Percentiles rank a stretch among this genome's conserved stretches.
Conservation (phyloP, 495 filamentous ascomycete species). For the Pseudevernia furfuracea region DNA sequence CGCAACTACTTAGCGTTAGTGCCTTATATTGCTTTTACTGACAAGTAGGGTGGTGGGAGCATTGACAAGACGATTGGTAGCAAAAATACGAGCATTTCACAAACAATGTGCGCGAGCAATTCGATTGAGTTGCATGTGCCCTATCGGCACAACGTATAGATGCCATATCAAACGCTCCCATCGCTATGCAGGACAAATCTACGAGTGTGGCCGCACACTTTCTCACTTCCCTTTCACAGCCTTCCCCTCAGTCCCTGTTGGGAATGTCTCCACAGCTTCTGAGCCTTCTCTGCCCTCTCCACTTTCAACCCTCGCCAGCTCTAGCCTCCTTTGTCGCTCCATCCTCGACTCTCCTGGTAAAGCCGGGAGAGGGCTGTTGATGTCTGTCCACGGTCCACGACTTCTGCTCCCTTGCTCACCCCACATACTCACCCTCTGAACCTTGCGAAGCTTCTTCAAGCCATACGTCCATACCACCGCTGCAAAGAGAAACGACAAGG, state of each 20-base stretch:
- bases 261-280: neutral
- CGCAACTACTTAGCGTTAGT: too few species aligned
- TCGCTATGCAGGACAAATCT: neutral
- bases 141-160: neutral
- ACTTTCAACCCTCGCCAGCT: neutral
- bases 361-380: slow-evolving; percentile 12
- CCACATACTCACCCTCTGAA: slow-evolving; percentile 90
- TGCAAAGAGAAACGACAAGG: slow-evolving; percentile 62
- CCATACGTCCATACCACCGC: slow-evolving; percentile 72
- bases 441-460: slow-evolving; percentile 68
- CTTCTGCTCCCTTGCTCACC: slow-evolving; percentile 32
- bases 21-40: too few species aligned
- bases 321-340: slow-evolving; percentile 30
- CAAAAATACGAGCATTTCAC: neutral
- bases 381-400: slow-evolving; percentile 26
- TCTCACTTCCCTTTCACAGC: neutral
- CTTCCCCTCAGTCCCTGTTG: neutral
- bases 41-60: too few species aligned
- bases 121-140: neutral
- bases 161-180: neutral
- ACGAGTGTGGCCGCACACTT: neutral
- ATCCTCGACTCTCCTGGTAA: slow-evolving; percentile 40
- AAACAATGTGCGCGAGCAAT: neutral
- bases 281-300: neutral
- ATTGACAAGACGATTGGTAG: neutral